Evolutionary conservation across 2,329 filamentous ascomycete species (phyloP), one percentile per base, ranked within the genome.

Genomic region (Blastomyces emzantsi): DNA sequence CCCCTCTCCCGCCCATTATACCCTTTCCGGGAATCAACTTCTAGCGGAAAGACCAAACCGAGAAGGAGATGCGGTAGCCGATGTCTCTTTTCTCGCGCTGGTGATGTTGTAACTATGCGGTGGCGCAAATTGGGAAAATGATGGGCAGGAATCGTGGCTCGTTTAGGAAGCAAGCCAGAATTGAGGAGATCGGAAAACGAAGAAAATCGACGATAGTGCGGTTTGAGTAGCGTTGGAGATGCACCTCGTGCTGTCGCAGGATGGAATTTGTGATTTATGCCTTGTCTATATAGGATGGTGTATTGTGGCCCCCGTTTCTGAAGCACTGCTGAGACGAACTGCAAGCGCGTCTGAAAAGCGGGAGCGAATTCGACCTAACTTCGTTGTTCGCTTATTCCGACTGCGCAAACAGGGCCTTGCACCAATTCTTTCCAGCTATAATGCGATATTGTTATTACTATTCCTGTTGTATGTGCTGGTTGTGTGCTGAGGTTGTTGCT

Each of bases 301-400:
- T 33, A n/a, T 41, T 25, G 7, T 30, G 49, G 25, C 13, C 19
- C 33, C 28, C 49, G 30, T 30, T 52, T 61, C 60, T 61, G 60
- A 61, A 30, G 60, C 60, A 61, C 33, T 43, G 60, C 55, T 61
- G 60, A 52, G 60, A 61, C 60, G 43, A 15, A 15, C 49, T 19
- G 8, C 33, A 61, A 54, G 60, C 49, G 49, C 59, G 60, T 15
- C 33, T 28, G 15, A 28, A 30, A n/a, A 25, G 11, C 45, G n/a
- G 30, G n/a, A 39, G 28, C 25, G 19, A 45, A 15, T 8, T 61
- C 47, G 51, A 54, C 15, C 33, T 7, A 33, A 13, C 8, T 43
- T 39, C 33, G 36, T 25, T 36, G 55, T 13, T 41, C 11, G 4
- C 17, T 58, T 41, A 43, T 43, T 58, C 36, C 25, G 43, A 17